These are phyloP conservation scores for Apiotrichum porosum DNA, from an alignment of 1,284 basidiomycete species.

Conservation along the genomic window DNA sequence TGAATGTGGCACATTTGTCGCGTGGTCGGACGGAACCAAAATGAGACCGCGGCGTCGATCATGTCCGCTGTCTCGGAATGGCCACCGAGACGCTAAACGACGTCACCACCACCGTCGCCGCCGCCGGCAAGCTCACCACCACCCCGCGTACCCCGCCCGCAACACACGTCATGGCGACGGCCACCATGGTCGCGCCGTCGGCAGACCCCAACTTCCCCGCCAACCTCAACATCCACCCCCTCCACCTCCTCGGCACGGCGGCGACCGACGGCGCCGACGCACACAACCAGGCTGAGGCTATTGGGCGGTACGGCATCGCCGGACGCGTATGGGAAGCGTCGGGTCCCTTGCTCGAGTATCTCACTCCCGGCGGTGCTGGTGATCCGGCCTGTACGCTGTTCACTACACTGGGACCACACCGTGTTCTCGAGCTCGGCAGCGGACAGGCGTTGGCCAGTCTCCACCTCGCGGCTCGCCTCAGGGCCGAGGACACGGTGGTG, in stretches of 20 bases:
- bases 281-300: slow-evolving; percentile 30
- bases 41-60: too few relatives aligned
- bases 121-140: too few relatives aligned
- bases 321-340: slow-evolving; percentile 47
- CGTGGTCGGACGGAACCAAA: too few relatives aligned
- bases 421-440: slow-evolving; percentile 42
- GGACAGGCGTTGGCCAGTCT: slow-evolving; percentile 43
- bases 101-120: too few relatives aligned
- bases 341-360: slow-evolving; percentile 35
- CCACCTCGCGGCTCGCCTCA: slow-evolving; percentile 33
- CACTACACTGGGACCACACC: slow-evolving; percentile 4
- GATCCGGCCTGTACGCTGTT: slow-evolving; percentile 41
- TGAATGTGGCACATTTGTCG: too few relatives aligned
- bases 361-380: slow-evolving; percentile 26
- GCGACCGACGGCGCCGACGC: slow-evolving; percentile 12
- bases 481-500: slow-evolving; percentile 23
- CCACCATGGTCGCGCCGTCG: neutral
- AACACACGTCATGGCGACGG: too few relatives aligned
- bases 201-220: slow-evolving; percentile 47
- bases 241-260: slow-evolving; percentile 16
- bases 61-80: too few relatives aligned
- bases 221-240: slow-evolving; percentile 38
- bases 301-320: slow-evolving; percentile 44
- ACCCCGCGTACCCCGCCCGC: too few relatives aligned
- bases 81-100: too few relatives aligned